phyloP scores from a whole-genome alignment of 805 yeast genomes.

The Hanseniaspora osmophila region DNA sequence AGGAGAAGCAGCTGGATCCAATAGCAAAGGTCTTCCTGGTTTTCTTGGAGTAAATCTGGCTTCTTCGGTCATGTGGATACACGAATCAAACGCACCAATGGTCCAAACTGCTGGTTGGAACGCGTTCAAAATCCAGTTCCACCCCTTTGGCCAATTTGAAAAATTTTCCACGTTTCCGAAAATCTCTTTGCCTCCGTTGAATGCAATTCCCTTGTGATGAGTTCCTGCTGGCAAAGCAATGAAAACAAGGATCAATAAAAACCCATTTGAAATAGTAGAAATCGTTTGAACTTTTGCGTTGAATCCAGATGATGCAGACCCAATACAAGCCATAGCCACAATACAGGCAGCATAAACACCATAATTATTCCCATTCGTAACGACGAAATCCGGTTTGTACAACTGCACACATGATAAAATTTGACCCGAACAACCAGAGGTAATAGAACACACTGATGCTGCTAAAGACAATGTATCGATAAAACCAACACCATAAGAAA shows the following conservation, averaged over 20 bases:
- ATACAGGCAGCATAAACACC: constrained; percentile 49
- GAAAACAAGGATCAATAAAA: constrained; percentile 34
- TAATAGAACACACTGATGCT: constrained; percentile 45
- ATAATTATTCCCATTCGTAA: constrained; percentile 37
- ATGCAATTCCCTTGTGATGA: constrained; percentile 13
- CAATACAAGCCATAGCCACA: constrained; percentile 31
- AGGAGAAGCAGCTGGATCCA: constrained; percentile 15
- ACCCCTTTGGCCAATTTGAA: constrained; percentile 43
- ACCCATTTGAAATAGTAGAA: constrained; percentile 37
- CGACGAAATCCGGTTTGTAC: constrained; percentile 28
- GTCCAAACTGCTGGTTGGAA: constrained; percentile 65
- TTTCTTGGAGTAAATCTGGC: constrained; percentile 41
- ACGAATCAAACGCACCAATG: constrained; percentile 57
- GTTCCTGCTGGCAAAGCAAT: constrained; percentile 51
- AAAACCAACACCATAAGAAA: constrained; percentile 44
- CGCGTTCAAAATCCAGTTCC: constrained; percentile 34
- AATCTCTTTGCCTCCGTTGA: constrained; percentile 38
- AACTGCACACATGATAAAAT: constrained; percentile 36
- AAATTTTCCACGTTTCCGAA: constrained; percentile 37
- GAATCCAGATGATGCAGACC: constrained; percentile 38
- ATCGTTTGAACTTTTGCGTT: constrained; percentile 41
- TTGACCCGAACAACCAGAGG: constrained; percentile 44
- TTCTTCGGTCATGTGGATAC: constrained; percentile 62
- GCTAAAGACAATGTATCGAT: constrained; percentile 46
- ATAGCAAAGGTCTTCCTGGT: constrained; percentile 8